Evolutionary conservation across 2,329 filamentous ascomycete species (phyloP), one percentile per base, ranked within the genome.

Genomic region (Pseudogymnoascus sp.): DNA sequence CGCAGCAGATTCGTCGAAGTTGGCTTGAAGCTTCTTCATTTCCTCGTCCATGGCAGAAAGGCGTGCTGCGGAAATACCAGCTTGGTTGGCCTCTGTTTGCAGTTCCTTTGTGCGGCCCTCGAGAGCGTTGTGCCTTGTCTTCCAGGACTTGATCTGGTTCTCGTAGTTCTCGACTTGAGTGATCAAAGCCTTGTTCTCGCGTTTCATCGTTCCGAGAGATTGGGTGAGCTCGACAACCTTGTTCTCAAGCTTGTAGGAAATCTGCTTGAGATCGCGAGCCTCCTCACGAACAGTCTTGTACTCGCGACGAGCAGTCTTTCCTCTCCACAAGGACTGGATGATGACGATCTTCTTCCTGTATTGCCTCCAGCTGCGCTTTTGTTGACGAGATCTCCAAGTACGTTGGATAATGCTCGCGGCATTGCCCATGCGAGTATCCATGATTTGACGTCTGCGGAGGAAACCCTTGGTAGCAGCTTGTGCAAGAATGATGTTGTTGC

Each of bases 191-290:
- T 96, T 97, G 83, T 99, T 99, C 77, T 96, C 90, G 65, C 87
- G 84, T 79, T 96, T 96, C 82, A 96, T 88, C 8, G 91, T 87
- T 67, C 94, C 92, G 69, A 99, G 77, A 58, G 88, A 90, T 75
- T 99, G 94, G 1, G 94, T 99, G 71, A 99, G 83, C 78, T 99
- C 94, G 65, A 99, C 91, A 65, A 99, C 94, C 85, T 99, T 99
- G 83, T 99, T 97, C 76, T 99, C 94, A 69, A 99, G 80, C 80
- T 96, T 97, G 81, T 99, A 99, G 2, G 94, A 97, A 68, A 99
- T 99, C 76, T 97, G 93, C 81, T 97, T 97, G 74, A 99, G 84
- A 79, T 99, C 95, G 72, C 94, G 89, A 66, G 94, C 94, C 76
- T 99, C 94, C 76, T 97, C 92, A 68, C 94, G 90, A 64, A 96